Conservation (phyloP, 345 rosid genomes). For the Heritiera fomes region DNA sequence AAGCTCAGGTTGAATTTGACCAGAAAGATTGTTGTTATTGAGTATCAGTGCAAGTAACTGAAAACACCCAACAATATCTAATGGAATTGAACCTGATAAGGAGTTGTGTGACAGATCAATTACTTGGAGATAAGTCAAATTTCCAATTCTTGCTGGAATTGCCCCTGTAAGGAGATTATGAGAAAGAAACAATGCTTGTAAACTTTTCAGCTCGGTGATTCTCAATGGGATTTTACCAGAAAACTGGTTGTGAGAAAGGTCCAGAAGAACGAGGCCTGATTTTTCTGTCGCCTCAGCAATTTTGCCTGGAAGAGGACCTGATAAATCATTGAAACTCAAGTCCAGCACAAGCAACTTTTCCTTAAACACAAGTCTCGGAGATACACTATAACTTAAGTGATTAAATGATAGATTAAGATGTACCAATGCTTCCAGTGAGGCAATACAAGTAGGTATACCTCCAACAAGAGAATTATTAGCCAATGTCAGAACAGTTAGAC, state of each 20-base stretch:
- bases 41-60: conserved; percentile 77
- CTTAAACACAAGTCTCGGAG: conserved; percentile 68
- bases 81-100: conserved; percentile 77
- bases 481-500: conserved; percentile 56
- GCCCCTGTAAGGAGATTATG: conserved; percentile 72
- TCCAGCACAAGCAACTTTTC: conserved; percentile 79
- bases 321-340: conserved; percentile 74
- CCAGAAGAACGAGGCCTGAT: conserved; percentile 78
- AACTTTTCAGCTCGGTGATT: conserved; percentile 73
- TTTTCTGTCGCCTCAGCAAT: conserved; percentile 69
- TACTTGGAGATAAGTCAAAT: conserved; percentile 83
- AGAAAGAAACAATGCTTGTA: conserved; percentile 87
- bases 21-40: conserved; percentile 74
- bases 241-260: conserved; percentile 75
- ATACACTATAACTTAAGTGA: conserved; percentile 57
- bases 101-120: conserved; percentile 78
- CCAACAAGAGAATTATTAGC: conserved; percentile 72
- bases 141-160: conserved; percentile 84
- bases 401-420: conserved; percentile 75
- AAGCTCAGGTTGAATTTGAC: conserved; percentile 88
- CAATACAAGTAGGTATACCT: conserved; percentile 87
- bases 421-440: conserved; percentile 51
- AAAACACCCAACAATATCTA: conserved; percentile 82
- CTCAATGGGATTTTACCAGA: conserved; percentile 67
- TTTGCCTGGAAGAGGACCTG: conserved; percentile 55